Evolutionary conservation across 2,329 filamentous ascomycete species (phyloP).

Genomic region (Alternaria triticina): DNA sequence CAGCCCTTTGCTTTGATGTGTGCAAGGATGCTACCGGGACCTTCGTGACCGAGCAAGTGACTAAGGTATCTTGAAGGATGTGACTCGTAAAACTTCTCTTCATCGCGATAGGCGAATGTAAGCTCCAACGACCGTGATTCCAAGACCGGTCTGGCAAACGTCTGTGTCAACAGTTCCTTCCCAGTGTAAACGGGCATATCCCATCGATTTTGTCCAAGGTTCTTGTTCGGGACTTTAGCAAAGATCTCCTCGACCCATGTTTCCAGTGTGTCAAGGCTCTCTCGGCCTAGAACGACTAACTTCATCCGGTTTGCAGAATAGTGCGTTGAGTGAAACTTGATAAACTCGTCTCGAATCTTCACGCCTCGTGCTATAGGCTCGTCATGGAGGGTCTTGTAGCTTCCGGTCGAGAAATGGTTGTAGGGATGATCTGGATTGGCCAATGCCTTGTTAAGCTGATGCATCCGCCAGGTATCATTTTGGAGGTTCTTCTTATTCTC

Average conservation of each 20-base stretch:
- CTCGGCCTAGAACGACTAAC: slow-evolving; percentile 82
- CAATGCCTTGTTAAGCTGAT: slow-evolving; percentile 87
- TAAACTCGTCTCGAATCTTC: slow-evolving; percentile 88
- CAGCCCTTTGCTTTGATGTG: slow-evolving; percentile 90
- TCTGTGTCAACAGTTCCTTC: slow-evolving; percentile 70
- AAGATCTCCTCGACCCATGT: slow-evolving; percentile 86
- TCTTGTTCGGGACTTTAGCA: slow-evolving; percentile 79
- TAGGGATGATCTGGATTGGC: slow-evolving; percentile 88
- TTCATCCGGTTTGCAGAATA: slow-evolving; percentile 97
- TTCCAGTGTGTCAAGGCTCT: slow-evolving; percentile 81
- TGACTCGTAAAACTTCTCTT: slow-evolving; percentile 77
- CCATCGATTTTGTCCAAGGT: slow-evolving; percentile 73
- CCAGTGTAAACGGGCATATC: slow-evolving; percentile 67
- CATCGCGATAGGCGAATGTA: slow-evolving; percentile 83
- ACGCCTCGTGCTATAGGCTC: slow-evolving; percentile 79
- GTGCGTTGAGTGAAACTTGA: slow-evolving; percentile 86
- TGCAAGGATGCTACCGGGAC: slow-evolving; percentile 87
- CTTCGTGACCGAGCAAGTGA: slow-evolving; percentile 90
- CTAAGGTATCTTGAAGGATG: slow-evolving; percentile 86
- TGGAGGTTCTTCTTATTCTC: slow-evolving; percentile 98
- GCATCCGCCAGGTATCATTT: slow-evolving; percentile 84
- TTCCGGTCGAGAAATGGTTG: slow-evolving; percentile 90
- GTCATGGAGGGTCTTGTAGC: slow-evolving; percentile 83
- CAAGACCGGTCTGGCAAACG: slow-evolving; percentile 91
- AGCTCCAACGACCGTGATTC: slow-evolving; percentile 81